phyloP scores from a whole-genome alignment of 148 eudicot genomes.

The Nepenthes gracilis region DNA sequence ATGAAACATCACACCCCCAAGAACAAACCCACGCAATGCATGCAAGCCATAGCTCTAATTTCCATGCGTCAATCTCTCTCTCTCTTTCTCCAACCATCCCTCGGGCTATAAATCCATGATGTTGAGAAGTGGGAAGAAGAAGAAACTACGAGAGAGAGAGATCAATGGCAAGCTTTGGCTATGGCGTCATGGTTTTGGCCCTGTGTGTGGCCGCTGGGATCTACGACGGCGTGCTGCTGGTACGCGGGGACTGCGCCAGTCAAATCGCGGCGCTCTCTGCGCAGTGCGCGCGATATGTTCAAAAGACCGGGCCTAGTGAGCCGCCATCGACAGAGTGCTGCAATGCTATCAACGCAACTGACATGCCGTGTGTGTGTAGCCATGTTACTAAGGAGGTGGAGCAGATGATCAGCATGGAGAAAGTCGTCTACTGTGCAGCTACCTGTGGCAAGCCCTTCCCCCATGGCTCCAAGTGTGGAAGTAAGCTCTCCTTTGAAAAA shows the following conservation, averaged over 20 bases:
- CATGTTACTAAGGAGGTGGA: constrained; percentile 32
- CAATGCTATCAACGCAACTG: constrained; percentile 23
- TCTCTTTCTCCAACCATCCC: too few relatives aligned
- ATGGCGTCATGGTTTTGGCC: neutral
- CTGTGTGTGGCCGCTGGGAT: neutral
- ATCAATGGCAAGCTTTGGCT: neutral
- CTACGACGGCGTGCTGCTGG: neutral
- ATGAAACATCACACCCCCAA: too few relatives aligned
- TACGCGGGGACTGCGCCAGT: constrained; percentile 7
- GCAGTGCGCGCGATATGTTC: constrained; percentile 30
- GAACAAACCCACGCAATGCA: too few relatives aligned
- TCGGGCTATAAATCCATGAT: too few relatives aligned
- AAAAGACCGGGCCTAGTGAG: constrained; percentile 22
- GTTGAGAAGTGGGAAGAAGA: neutral
- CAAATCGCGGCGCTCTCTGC: constrained; percentile 31
- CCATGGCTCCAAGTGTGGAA: constrained; percentile 45
- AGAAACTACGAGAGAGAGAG: neutral
- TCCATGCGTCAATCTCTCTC: too few relatives aligned
- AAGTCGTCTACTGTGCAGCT: constrained; percentile 25
- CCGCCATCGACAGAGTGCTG: constrained; percentile 36
- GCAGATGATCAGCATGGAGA: constrained; percentile 41
- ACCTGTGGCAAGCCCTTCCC: constrained; percentile 35
- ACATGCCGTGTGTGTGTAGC: constrained; percentile 32
- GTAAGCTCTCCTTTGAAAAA: constrained; percentile 12
- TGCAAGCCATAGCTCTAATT: too few relatives aligned